phyloP scores from a whole-genome alignment of 2,329 filamentous ascomycete species.

The Exophiala aquamarina region DNA sequence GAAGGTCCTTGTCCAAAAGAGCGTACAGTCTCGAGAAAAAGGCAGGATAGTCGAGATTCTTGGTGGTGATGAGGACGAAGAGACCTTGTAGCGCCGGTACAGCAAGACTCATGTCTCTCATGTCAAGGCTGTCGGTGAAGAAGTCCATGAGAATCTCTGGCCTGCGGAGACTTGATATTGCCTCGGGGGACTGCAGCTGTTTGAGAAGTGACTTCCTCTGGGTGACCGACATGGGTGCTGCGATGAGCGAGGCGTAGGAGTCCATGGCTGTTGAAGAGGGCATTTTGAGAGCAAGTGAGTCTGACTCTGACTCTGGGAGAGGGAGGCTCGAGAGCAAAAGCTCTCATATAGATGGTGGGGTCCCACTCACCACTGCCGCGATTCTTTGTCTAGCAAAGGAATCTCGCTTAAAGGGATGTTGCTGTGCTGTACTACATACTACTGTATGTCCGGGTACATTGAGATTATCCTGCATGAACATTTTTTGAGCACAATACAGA shows the following conservation, averaged over 20 bases:
- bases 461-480: too few relatives aligned
- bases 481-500: too few relatives aligned
- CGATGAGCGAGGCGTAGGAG: slow-evolving; percentile 21
- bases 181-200: slow-evolving; percentile 22
- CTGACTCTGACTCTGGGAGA: not conserved
- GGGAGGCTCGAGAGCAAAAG: slow-evolving; percentile 12
- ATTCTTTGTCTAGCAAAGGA: slow-evolving; percentile 7
- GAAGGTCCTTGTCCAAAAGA: slow-evolving; percentile 76
- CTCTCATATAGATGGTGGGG: slow-evolving; percentile 7
- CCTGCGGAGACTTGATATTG: slow-evolving; percentile 69
- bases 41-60: slow-evolving; percentile 91
- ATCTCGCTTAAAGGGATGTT: not conserved
- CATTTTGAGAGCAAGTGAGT: slow-evolving; percentile 11
- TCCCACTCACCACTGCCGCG: not conserved
- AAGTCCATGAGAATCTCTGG: slow-evolving; percentile 94
- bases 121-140: slow-evolving; percentile 87
- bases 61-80: slow-evolving; percentile 89
- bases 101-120: slow-evolving; percentile 75
- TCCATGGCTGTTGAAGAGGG: slow-evolving; percentile 24
- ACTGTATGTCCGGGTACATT: too few relatives aligned
- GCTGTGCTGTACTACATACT: too few relatives aligned
- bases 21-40: slow-evolving; percentile 96
- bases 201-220: slow-evolving; percentile 78
- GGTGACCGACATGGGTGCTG: slow-evolving; percentile 59
- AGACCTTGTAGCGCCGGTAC: slow-evolving; percentile 87